Conservation (phyloP, 2,329 filamentous ascomycete genomes). For the Emmonsia crescens region DNA sequence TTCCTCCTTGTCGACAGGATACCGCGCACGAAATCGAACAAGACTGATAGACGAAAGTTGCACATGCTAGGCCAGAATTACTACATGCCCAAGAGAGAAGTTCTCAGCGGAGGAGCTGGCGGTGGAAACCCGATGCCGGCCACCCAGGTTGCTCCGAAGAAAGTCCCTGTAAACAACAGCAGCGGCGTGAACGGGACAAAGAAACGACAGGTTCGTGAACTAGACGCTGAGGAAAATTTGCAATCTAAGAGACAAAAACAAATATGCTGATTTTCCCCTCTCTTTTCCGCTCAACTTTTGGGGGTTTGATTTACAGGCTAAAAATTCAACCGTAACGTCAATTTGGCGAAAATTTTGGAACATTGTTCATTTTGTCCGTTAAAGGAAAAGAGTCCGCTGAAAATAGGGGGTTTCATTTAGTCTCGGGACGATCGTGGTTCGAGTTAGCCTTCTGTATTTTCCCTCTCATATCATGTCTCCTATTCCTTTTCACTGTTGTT, state of each 20-base stretch:
- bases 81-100: conserved; percentile 1
- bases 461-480: neutral
- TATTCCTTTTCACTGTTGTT: neutral
- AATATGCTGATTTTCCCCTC: neutral
- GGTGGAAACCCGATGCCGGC: neutral
- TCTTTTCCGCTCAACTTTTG: neutral
- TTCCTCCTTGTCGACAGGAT: conserved; percentile 2
- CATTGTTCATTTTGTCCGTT: conserved; percentile 3
- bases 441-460: neutral
- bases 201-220: conserved; percentile 6
- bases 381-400: neutral
- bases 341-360: conserved; percentile 2
- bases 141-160: neutral
- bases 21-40: conserved; percentile 1
- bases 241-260: neutral
- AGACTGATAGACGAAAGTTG: conserved; percentile 1
- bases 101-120: neutral
- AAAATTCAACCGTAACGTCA: neutral
- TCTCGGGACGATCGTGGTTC: neutral
- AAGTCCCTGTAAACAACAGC: neutral
- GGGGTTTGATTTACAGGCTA: neutral
- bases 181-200: neutral
- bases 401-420: neutral
- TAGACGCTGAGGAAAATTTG: neutral
- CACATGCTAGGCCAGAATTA: conserved; percentile 3